Evolutionary conservation across 2,329 filamentous ascomycete genomes (phyloP).

Genomic region (Kalaharituber pfeilii): DNA sequence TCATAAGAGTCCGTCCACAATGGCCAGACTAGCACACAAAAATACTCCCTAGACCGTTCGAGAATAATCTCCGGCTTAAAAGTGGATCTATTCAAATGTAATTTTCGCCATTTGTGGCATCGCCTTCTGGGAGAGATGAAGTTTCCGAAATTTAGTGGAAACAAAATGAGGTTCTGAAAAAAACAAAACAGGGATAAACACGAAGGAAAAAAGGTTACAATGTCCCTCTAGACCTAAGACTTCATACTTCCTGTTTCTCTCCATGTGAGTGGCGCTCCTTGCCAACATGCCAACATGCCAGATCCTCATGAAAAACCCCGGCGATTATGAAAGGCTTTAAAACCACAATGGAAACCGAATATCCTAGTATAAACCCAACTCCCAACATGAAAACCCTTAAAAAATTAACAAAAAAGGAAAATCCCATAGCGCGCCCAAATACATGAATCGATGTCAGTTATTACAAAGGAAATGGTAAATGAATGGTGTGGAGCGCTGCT

Average conservation of each 20-base stretch:
- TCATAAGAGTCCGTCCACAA: too few relatives aligned
- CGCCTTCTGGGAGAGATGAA: neutral
- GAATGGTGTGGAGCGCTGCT: neutral
- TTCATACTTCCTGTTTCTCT: neutral
- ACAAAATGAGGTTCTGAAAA: neutral
- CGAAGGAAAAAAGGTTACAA: too few relatives aligned
- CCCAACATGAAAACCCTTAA: conserved; percentile 5
- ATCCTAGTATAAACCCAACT: neutral
- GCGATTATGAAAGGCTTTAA: neutral
- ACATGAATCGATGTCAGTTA: neutral
- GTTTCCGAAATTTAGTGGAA: neutral
- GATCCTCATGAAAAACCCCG: neutral
- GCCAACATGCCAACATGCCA: neutral
- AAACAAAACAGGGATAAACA: too few relatives aligned
- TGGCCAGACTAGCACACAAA: too few relatives aligned
- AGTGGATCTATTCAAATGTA: neutral
- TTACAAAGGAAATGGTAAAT: neutral
- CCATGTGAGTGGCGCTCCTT: too few relatives aligned
- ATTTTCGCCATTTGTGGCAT: neutral
- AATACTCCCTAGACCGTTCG: too few relatives aligned
- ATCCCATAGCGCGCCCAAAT: conserved; percentile 5
- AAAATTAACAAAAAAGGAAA: conserved; percentile 11
- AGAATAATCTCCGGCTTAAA: neutral
- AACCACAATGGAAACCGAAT: neutral
- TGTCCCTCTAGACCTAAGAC: neutral